Base-by-base conservation (phyloP, 345 rosid genomes). In the Arabidopsis arenosa region DNA sequence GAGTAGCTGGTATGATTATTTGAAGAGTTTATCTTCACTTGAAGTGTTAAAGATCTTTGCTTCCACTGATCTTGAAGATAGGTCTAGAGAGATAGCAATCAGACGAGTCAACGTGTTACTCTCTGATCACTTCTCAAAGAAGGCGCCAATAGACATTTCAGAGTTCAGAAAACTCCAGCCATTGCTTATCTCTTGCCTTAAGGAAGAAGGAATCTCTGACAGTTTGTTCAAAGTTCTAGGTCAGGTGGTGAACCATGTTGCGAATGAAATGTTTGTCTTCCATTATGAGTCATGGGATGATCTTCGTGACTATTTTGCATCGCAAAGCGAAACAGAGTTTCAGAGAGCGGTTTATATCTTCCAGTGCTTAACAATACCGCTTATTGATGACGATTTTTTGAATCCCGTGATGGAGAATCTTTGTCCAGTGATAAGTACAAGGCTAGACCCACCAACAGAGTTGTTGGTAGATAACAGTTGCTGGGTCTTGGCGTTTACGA, bases 381-480 rank as follows among this genome's bases (percentile, higher is more conserved):
- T 33, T 17, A 6, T 33, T 10, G 54, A 36, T 5, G 17, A 11
- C 0, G 4, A n/a, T 1, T 55, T 56, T n/a, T 1, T 39, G 37
- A 4, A 2, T 37, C 33, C 17, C 49, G 43, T 57, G 43, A 17
- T 57, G 32, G 44, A 43, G 5, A 41, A 7, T 0, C 55, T 45
- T 47, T 13, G 33, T 6, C 47, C 66, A 11, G 47, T 13, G 66
- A 59, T 71, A 35, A 45, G 15, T 8, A 5, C 8, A 32, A 11
- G 32, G 57, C 40, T 71, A 59, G n/a, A 23, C 9, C 47, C 75
- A 8, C 56, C 70, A 62, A 14, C 3, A 6, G 57, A 43, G 33
- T 4, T 23, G 11, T 41, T 7, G 32, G 63, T 30, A 28, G 52
- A 40, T 28, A 54, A 70, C 55, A 40, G 14, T 36, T 3, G 11